A percentile compares a stretch with the other conserved stretches of the same genome.
Conservation (phyloP, 2,329 filamentous ascomycete species). For the Penicillium sp. region DNA sequence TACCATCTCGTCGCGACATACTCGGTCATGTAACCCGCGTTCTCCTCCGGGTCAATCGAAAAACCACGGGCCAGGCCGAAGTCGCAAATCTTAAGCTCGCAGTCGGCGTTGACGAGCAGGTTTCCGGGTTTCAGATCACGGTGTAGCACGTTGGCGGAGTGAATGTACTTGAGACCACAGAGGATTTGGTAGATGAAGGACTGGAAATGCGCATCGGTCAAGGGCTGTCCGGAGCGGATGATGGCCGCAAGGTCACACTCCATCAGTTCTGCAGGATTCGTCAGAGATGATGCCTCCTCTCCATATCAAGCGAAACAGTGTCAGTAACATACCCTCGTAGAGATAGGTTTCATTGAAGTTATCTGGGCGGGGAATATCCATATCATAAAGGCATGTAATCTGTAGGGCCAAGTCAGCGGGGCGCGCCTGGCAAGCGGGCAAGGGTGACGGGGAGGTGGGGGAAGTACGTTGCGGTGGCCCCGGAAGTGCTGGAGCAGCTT, state of each 20-base stretch:
- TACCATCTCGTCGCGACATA: conserved; percentile 99
- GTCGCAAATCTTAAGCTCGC: conserved; percentile 98
- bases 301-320: background rate
- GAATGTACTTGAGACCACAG: conserved; percentile 97
- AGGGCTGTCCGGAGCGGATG: conserved; percentile 92
- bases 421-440: conserved; percentile 1
- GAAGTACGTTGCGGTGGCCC: conserved; percentile 78
- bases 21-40: conserved; percentile 99
- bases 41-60: conserved; percentile 95
- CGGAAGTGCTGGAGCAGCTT: conserved; percentile 98
- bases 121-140: conserved; percentile 97
- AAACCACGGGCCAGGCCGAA: conserved; percentile 96
- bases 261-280: conserved; percentile 77
- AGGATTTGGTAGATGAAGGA: conserved; percentile 99
- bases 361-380: conserved; percentile 96
- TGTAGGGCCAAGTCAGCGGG: conserved; percentile 52
- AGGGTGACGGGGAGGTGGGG: conserved; percentile 1
- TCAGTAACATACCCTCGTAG: conserved; percentile 76
- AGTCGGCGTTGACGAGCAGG: conserved; percentile 96
- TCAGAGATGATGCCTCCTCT: conserved; percentile 12
- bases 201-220: conserved; percentile 98
- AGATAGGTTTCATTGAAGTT: conserved; percentile 99
- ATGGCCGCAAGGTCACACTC: conserved; percentile 98
- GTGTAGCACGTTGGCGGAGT: conserved; percentile 96
- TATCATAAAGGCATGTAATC: conserved; percentile 99